Evolutionary conservation across 2,329 filamentous ascomycete genomes (phyloP).

Genomic region (Fusarium sp.): DNA sequence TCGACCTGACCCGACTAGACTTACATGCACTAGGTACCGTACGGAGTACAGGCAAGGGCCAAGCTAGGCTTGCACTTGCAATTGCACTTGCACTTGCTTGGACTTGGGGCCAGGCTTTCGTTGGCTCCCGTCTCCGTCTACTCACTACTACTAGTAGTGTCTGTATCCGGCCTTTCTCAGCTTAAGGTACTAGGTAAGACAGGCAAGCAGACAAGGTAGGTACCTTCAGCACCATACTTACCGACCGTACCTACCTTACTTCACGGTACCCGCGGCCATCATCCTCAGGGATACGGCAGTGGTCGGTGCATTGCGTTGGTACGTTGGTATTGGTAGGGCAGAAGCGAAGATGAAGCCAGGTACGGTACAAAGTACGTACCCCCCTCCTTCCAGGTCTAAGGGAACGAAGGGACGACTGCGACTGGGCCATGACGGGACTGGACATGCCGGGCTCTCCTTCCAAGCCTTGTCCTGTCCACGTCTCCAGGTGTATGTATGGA

Average conservation of each 20-base stretch:
- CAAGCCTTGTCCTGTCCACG: too few species aligned
- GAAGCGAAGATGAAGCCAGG: too few species aligned
- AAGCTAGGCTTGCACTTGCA: conserved; percentile 10
- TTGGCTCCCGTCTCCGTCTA: conserved; percentile 25
- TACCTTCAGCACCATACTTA: conserved; percentile 1
- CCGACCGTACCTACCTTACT: not conserved
- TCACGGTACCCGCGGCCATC: not conserved
- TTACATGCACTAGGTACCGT: conserved; percentile 3
- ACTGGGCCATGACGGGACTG: too few species aligned
- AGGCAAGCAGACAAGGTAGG: not conserved
- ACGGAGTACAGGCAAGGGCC: conserved; percentile 12
- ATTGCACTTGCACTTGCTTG: conserved; percentile 5
- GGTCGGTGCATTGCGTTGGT: not conserved
- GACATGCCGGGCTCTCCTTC: too few species aligned
- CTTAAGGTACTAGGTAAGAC: not conserved
- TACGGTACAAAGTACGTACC: too few species aligned
- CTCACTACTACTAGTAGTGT: conserved; percentile 9
- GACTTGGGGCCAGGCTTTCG: conserved; percentile 9
- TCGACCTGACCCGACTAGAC: not conserved
- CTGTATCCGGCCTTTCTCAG: conserved; percentile 24
- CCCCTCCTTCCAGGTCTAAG: too few species aligned
- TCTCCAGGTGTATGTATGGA: too few species aligned
- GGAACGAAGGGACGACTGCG: too few species aligned
- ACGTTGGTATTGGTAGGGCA: not conserved
- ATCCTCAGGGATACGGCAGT: not conserved